Base-by-base conservation (phyloP, 2,329 filamentous ascomycete genomes). In the Cladosporium sp. region DNA sequence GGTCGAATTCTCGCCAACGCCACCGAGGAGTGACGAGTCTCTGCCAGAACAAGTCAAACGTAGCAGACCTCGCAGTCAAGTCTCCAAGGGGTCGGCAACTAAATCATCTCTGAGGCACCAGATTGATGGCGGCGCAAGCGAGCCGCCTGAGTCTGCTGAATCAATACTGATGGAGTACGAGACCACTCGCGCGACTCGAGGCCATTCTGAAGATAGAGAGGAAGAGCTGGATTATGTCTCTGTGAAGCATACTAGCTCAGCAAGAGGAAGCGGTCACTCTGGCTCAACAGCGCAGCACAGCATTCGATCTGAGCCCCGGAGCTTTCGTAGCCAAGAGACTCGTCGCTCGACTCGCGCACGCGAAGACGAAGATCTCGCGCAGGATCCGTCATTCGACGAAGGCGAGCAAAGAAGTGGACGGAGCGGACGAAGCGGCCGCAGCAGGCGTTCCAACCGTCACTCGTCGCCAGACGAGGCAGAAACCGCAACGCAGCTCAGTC, bases 1-100 rank as follows among this genome's bases (percentile, higher is more conserved):
- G 66, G 69, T 74, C 55, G 72, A 74, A 31, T 67, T 75, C 62
- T 75, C 74, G 49, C 73, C 74, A 11, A 75, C 74, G 23, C 74
- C 74, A 35, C 74, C 73, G 16, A 66, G 66, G 35, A 74, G 73
- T 65, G 71, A 76, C 50, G 73, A 72, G 44, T 73, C 40, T 5
- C 46, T 60, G 1, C 63, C 63, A 6, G 63, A 65, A 23, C 57
- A 35, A 14, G 21, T 53, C 37, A n/a, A 5, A 10, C 55, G 53
- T 2, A 52, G 31, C 55, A 59, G 46, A 31, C 26, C 40, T 18
- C 10, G 46, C 26, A 59, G 56, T 16, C 44, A 40, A 16, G 1
- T 14, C 7, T 31, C 21, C 1, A 35, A 40, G 12, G 40, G 53
- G 12, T 21, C 31, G 12, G 11, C 26, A 5, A 49, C 28, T 28